phyloP scores from a whole-genome alignment of 148 eudicot species.

The Arbutus unedo region DNA sequence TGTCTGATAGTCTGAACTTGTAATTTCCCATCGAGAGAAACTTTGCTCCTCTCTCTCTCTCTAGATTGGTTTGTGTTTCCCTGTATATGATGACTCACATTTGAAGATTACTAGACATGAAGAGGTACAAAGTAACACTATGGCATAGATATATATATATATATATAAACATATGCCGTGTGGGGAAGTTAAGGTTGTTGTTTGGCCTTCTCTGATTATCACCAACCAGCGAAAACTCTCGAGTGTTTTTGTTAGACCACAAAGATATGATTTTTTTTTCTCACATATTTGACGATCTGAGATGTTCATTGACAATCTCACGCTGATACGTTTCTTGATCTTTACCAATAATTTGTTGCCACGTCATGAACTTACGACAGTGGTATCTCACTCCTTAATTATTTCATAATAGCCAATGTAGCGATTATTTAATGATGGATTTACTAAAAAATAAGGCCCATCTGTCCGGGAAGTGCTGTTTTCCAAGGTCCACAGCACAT shows the following conservation, averaged over 20 bases:
- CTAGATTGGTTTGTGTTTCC: constrained; percentile 7
- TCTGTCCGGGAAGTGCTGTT: constrained; percentile 9
- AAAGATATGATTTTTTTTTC: neutral
- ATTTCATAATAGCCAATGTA: neutral
- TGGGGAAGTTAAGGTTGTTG: neutral
- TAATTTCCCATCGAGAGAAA: constrained; percentile 34
- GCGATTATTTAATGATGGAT: constrained; percentile 5
- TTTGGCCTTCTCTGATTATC: neutral
- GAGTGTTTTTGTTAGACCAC: neutral
- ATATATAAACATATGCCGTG: neutral
- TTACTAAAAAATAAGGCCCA: constrained; percentile 7
- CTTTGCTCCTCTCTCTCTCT: constrained; percentile 5
- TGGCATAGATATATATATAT: neutral
- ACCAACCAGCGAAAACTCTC: neutral
- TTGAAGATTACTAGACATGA: neutral
- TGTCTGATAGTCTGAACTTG: constrained; percentile 43
- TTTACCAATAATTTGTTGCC: neutral
- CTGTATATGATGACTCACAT: neutral
- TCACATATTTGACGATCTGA: neutral
- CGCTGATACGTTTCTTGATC: neutral
- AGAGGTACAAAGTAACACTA: constrained; percentile 3
- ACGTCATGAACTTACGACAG: neutral
- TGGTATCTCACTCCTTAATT: neutral
- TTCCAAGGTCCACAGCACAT: neutral
- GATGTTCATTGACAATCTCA: neutral